Percentiles rank a stretch among this genome's conserved stretches.
These are phyloP conservation scores for Trichoderma atroviride DNA, from an alignment of 2,329 filamentous ascomycete species.

Conservation along the genomic window DNA sequence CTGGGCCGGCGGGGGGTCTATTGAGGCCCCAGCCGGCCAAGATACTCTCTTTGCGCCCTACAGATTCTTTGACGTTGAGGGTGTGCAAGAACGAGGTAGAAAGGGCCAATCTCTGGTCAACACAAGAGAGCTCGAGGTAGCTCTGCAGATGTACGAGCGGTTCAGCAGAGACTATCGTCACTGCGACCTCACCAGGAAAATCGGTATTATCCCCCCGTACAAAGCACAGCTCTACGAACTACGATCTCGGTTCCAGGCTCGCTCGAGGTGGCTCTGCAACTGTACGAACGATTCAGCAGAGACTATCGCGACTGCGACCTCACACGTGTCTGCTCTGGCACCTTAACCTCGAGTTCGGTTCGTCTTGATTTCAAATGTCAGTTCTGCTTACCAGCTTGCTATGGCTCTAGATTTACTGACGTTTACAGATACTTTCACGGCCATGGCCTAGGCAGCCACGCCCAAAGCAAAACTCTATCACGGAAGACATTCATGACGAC, in stretches of 20 bases:
- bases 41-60: constrained; percentile 85
- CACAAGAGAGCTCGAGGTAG: constrained; percentile 80
- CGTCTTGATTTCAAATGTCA: neutral
- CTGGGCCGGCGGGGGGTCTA: too few species aligned
- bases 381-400: constrained; percentile 51
- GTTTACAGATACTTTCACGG: constrained; percentile 71
- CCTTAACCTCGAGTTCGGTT: neutral
- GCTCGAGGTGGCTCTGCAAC: constrained; percentile 30
- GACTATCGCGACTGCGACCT: too few species aligned
- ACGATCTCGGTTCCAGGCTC: constrained; percentile 70
- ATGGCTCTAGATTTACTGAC: constrained; percentile 71
- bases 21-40: too few species aligned
- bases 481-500: too few species aligned
- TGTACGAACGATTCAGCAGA: too few species aligned
- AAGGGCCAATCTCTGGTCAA: constrained; percentile 92
- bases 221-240: constrained; percentile 88
- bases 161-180: constrained; percentile 73
- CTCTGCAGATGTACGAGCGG: constrained; percentile 80
- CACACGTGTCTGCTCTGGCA: constrained; percentile 28
- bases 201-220: constrained; percentile 97
- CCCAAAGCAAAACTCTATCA: too few species aligned
- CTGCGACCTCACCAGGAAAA: constrained; percentile 75
- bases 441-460: too few species aligned
- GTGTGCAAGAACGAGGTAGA: constrained; percentile 78
- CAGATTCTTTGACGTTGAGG: constrained; percentile 94